Percentiles rank a stretch among this genome's conserved stretches.
Evolutionary conservation across 2,329 filamentous ascomycete species (phyloP).

Genomic region (Aspergillus vadensis): DNA sequence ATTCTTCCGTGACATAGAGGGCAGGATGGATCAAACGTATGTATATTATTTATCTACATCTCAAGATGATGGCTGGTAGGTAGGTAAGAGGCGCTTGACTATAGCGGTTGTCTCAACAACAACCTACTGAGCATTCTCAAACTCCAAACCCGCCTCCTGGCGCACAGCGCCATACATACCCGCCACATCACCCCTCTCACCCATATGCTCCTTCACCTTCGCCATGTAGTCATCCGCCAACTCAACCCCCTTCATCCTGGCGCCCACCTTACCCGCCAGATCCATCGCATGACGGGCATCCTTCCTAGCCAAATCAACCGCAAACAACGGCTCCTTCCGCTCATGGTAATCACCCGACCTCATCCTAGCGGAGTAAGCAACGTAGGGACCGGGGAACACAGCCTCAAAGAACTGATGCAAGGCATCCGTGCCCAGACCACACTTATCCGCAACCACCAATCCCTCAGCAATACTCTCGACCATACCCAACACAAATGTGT

Average conservation of each 20-base stretch:
- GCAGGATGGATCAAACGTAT: too few species aligned
- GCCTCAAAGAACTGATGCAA: conserved; percentile 5
- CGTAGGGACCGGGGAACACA: conserved; percentile 4
- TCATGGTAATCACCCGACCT: neutral
- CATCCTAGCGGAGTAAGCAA: conserved; percentile 4
- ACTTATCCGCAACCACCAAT: conserved; percentile 13
- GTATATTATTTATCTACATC: neutral
- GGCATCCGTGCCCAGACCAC: neutral
- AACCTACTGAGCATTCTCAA: conserved; percentile 54
- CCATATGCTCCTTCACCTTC: conserved; percentile 8
- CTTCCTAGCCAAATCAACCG: neutral
- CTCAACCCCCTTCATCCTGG: neutral
- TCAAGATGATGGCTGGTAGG: too few species aligned
- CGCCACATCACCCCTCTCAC: conserved; percentile 65
- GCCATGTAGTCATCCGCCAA: conserved; percentile 11
- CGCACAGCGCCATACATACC: conserved; percentile 75
- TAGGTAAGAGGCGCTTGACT: too few species aligned
- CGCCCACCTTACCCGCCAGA: neutral
- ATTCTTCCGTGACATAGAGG: too few species aligned
- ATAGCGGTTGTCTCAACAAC: too few species aligned
- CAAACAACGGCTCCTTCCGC: conserved; percentile 2
- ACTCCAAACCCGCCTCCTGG: conserved; percentile 68
- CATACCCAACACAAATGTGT: conserved; percentile 4
- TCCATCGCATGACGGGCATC: conserved; percentile 4
- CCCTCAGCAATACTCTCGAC: neutral